Base-by-base conservation (phyloP, 1,284 basidiomycete genomes). In the Moniliophthora roreri region DNA sequence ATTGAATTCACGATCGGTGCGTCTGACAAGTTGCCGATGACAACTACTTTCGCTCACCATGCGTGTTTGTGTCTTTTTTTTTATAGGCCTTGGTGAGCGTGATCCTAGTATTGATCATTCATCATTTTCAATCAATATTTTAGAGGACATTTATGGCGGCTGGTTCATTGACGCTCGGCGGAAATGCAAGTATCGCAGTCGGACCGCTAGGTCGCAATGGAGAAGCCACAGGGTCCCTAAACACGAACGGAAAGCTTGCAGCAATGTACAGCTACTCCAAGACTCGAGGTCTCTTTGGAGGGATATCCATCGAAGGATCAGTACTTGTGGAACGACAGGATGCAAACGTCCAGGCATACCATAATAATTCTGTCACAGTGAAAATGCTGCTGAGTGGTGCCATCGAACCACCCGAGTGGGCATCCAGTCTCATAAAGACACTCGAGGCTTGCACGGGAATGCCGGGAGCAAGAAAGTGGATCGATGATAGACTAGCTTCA, bases 191-290 rank as follows among this genome's bases (percentile, higher is more conserved):
- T 56, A 74, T 99, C 51, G 95, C 96, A 6, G 80, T 98, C 0
- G 96, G 97, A 1, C 96, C 96, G 1, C 73, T 99, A 0, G 96
- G 96, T 18, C 85, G 96, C 36, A 97, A 95, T 60, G 94, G 95
- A 11, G 96, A 98, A 72, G 97, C 94, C 1, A 81, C 87, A 18
- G 95, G 94, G 13, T 79, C 93, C 0, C 62, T 99, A 51, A 98
- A 89, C 66, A 82, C 91, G 0, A 91, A 86, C 48, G 95, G 95
- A 47, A 91, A 89, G 66, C 71, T 98, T 4, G 93, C 95, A 6
- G 95, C 95, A 45, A 98, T 98, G 94, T 93, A 96, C 71, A 92
- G 89, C 59, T 99, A 99, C 70, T 95, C 92, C 3, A 95, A 95
- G 69, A 95, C 94, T 3, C 86, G 92, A 59, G 96, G 96, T 10